Evolutionary conservation across 768 basidiomycete genomes (phyloP).

Genomic region (Lactifluus echinatus): DNA sequence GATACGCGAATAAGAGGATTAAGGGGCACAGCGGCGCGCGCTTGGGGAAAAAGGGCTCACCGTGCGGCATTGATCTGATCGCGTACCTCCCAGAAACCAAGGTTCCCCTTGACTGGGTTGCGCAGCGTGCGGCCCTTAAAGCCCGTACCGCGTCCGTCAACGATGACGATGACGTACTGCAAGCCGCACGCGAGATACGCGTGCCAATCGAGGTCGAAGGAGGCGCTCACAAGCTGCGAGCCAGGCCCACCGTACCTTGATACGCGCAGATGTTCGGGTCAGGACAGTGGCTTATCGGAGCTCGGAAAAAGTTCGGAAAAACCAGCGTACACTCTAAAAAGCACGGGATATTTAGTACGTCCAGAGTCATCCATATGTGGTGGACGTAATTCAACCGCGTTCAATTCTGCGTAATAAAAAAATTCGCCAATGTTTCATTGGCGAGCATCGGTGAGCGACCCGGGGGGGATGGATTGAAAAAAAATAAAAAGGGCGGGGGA

Average conservation of each 20-base stretch:
- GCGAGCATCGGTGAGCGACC: not conserved
- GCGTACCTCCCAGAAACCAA: slow-evolving; percentile 81
- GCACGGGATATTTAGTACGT: slow-evolving; percentile 90
- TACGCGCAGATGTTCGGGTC: not conserved
- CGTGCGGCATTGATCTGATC: slow-evolving; percentile 89
- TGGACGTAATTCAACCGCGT: slow-evolving; percentile 85
- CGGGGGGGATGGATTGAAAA: too few species aligned
- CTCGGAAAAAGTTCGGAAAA: not conserved
- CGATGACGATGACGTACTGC: slow-evolving; percentile 77
- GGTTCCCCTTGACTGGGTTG: slow-evolving; percentile 80
- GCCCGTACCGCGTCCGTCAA: slow-evolving; percentile 93
- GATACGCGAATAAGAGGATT: not conserved
- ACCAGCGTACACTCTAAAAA: slow-evolving; percentile 65
- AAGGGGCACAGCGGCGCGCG: not conserved
- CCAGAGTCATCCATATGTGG: slow-evolving; percentile 91
- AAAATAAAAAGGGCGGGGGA: not conserved
- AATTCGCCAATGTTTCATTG: not conserved
- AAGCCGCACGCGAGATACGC: slow-evolving; percentile 74
- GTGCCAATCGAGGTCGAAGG: slow-evolving; percentile 74
- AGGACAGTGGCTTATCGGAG: not conserved
- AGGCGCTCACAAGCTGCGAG: slow-evolving; percentile 67
- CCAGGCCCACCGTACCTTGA: slow-evolving; percentile 82
- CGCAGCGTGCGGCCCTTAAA: slow-evolving; percentile 78
- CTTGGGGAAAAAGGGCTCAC: slow-evolving; percentile 33
- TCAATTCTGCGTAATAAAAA: slow-evolving; percentile 50